Conservation (phyloP, 1,284 basidiomycete species). For the Anthracocystis setariae region DNA sequence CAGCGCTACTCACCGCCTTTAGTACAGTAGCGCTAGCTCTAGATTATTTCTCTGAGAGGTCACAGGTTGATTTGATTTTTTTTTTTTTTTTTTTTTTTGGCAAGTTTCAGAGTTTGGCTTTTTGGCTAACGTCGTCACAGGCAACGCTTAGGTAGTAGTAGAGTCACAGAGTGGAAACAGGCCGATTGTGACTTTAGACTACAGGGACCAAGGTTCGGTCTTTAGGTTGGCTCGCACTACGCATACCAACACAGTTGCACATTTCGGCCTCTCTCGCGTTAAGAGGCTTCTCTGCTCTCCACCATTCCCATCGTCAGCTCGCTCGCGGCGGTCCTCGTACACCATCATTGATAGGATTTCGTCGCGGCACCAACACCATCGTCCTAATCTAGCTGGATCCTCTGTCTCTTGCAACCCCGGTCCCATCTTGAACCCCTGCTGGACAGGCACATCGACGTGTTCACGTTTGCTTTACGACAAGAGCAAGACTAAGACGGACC, state of each 20-base stretch:
- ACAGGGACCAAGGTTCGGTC: constrained; percentile 11
- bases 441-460: constrained; percentile 7
- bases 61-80: background rate
- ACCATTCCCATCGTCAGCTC: constrained; percentile 6
- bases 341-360: constrained; percentile 1
- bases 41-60: background rate
- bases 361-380: constrained; percentile 6
- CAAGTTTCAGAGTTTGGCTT: no score
- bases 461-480: background rate
- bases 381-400: background rate
- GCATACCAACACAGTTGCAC: no score
- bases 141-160: background rate
- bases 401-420: background rate
- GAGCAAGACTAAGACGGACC: background rate
- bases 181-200: constrained; percentile 24
- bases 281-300: no score
- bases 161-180: no score
- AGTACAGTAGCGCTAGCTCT: no score
- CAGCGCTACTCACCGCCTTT: no score
- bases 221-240: no score
- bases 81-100: background rate
- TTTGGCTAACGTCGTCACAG: constrained; percentile 3
- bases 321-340: constrained; percentile 10
- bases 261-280: no score
- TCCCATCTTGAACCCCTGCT: constrained; percentile 5